Conservation (phyloP, 176 grass and related monocot genomes). For the Phoenix dactylifera region DNA sequence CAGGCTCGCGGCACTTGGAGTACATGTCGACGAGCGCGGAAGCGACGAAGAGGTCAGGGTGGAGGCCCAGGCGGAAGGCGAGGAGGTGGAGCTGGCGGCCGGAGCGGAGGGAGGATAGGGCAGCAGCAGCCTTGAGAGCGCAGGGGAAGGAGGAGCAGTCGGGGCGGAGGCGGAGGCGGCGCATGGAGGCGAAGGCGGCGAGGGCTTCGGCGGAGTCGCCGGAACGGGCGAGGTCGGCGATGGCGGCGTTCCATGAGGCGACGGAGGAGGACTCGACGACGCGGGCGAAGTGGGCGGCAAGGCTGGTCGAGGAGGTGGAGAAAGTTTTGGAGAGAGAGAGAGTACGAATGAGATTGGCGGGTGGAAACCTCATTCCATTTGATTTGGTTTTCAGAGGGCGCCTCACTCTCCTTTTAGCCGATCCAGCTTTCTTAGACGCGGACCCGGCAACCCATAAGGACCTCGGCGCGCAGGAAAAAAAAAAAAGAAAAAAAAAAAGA, state of each 20-base stretch:
- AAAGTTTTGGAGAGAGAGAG: too few relatives aligned
- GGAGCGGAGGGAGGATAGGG: slow-evolving; percentile 30
- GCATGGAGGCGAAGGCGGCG: slow-evolving; percentile 32
- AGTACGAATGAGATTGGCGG: too few relatives aligned
- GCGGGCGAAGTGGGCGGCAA: slow-evolving; percentile 42
- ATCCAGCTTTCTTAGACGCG: too few relatives aligned
- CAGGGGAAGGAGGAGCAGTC: slow-evolving; percentile 35
- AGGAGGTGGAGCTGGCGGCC: slow-evolving; percentile 76
- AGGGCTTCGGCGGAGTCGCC: slow-evolving; percentile 37
- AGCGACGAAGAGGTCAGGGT: slow-evolving; percentile 49
- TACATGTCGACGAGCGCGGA: slow-evolving; percentile 84
- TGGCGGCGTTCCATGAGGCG: slow-evolving; percentile 56
- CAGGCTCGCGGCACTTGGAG: slow-evolving; percentile 38
- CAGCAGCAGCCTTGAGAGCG: slow-evolving; percentile 46
- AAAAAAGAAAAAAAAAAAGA: too few relatives aligned
- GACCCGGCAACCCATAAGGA: too few relatives aligned
- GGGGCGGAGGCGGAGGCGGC: slow-evolving; percentile 26
- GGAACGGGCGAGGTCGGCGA: slow-evolving; percentile 52
- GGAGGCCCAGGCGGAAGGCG: slow-evolving; percentile 44
- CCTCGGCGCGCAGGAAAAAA: too few relatives aligned
- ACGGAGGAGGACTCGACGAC: slow-evolving; percentile 43
- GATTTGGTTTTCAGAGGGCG: too few relatives aligned
- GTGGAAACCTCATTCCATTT: too few relatives aligned
- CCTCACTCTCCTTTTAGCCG: too few relatives aligned
- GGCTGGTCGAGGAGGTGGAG: not conserved